Conservation (phyloP, 768 basidiomycete genomes). For the Kwoniella sp. region DNA sequence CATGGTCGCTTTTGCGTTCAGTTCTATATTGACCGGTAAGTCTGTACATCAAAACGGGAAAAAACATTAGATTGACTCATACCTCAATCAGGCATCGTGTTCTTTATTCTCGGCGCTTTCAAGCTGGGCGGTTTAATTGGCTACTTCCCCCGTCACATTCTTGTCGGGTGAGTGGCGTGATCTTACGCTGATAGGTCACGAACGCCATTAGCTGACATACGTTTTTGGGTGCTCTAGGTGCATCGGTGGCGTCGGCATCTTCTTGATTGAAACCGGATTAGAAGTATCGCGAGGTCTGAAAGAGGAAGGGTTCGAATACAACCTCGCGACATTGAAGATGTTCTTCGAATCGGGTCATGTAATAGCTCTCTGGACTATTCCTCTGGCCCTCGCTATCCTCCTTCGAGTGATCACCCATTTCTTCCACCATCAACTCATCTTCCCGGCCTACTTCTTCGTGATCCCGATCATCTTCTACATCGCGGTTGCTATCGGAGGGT, state of each 20-base stretch:
- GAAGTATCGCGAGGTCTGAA: conserved; percentile 79
- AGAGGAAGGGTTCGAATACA: conserved; percentile 72
- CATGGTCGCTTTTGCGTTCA: conserved; percentile 81
- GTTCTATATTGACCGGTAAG: conserved; percentile 80
- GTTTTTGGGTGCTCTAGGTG: conserved; percentile 35
- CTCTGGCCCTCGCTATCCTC: conserved; percentile 72
- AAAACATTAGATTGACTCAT: not conserved
- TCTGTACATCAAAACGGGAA: not conserved
- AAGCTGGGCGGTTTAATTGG: conserved; percentile 83
- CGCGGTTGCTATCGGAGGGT: conserved; percentile 66
- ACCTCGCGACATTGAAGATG: conserved; percentile 66
- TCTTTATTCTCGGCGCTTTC: conserved; percentile 82
- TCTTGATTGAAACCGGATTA: conserved; percentile 85
- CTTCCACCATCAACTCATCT: conserved; percentile 84
- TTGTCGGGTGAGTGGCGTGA: conserved; percentile 73
- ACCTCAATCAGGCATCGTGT: conserved; percentile 65
- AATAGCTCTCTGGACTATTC: conserved; percentile 76
- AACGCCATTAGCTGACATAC: conserved; percentile 2
- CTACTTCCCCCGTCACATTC: conserved; percentile 94
- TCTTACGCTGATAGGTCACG: not conserved
- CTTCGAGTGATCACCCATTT: conserved; percentile 77
- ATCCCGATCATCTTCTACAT: conserved; percentile 86
- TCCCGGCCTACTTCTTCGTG: conserved; percentile 65
- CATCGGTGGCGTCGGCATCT: conserved; percentile 94
- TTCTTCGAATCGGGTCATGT: conserved; percentile 70